phyloP scores from a whole-genome alignment of 1,139 yeast genomes.

The Nakaseomyces uthaithaninus region DNA sequence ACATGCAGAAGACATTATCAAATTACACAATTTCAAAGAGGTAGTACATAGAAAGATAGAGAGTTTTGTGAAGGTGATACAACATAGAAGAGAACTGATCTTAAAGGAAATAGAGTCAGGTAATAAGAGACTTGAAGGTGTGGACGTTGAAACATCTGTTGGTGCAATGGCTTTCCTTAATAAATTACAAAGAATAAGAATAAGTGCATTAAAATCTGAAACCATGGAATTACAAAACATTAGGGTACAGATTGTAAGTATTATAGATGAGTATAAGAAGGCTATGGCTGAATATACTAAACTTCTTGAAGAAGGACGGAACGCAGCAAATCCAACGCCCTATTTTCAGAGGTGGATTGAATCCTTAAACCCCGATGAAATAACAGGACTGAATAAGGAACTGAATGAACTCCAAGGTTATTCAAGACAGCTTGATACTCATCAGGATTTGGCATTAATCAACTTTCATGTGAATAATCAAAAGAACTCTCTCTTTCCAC shows the following conservation, averaged over 20 bases:
- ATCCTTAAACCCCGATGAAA: constrained; percentile 21
- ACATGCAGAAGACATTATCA: constrained; percentile 15
- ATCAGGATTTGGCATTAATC: constrained; percentile 1
- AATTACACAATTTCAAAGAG: constrained; percentile 18
- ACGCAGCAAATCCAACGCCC: constrained; percentile 22
- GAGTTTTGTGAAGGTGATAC: constrained; percentile 19
- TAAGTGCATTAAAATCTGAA: constrained; percentile 30
- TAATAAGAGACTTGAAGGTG: constrained; percentile 15
- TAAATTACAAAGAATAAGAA: constrained; percentile 26
- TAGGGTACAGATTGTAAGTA: constrained; percentile 19
- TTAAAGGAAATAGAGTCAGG: constrained; percentile 21
- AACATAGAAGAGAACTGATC: constrained; percentile 19
- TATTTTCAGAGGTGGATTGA: constrained; percentile 22
- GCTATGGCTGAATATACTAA: constrained; percentile 20
- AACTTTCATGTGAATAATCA: constrained; percentile 10
- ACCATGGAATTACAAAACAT: constrained; percentile 26
- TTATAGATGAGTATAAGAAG: constrained; percentile 25
- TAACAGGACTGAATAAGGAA: constrained; percentile 15
- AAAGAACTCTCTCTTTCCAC: constrained; percentile 35
- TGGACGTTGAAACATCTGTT: constrained; percentile 15
- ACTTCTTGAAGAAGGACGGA: constrained; percentile 16
- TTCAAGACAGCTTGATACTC: constrained; percentile 8
- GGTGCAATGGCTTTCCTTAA: constrained; percentile 18
- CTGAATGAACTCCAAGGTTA: constrained; percentile 15
- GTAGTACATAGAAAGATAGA: constrained; percentile 19